phyloP scores from a whole-genome alignment of 2,329 filamentous ascomycete species.

The Talaromyces sp. region DNA sequence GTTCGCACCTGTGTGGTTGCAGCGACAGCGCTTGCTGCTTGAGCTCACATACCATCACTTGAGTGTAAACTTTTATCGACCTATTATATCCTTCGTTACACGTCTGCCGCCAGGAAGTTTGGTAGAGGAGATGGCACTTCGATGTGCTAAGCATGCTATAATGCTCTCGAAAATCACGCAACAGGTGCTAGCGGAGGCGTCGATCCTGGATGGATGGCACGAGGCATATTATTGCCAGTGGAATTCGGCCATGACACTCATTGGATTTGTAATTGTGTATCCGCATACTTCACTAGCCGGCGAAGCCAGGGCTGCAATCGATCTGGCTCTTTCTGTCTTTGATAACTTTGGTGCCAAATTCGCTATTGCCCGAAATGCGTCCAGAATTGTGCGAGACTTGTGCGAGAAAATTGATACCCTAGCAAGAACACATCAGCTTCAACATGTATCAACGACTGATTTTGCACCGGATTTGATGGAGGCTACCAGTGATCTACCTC shows the following conservation, averaged over 20 bases:
- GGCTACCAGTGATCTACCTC: neutral
- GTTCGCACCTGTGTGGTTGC: constrained; percentile 9
- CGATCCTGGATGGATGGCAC: constrained; percentile 27
- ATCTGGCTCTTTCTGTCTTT: constrained; percentile 39
- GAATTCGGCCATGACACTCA: constrained; percentile 33
- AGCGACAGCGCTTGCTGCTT: constrained; percentile 14
- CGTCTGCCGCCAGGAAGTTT: neutral
- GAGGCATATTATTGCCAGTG: constrained; percentile 30
- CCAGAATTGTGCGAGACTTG: constrained; percentile 22
- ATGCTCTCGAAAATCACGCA: constrained; percentile 11
- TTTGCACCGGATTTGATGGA: neutral
- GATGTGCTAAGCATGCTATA: constrained; percentile 7
- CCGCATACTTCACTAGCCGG: constrained; percentile 18
- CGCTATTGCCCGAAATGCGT: constrained; percentile 38
- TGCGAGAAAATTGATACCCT: constrained; percentile 19
- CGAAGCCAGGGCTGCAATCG: constrained; percentile 28
- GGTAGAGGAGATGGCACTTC: neutral
- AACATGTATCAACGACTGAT: neutral
- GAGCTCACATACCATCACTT: constrained; percentile 15
- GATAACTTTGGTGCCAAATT: constrained; percentile 35
- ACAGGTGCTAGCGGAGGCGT: neutral
- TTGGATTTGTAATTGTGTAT: constrained; percentile 35
- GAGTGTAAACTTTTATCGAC: constrained; percentile 4
- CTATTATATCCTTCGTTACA: constrained; percentile 10
- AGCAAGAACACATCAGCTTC: neutral